Evolutionary conservation across 1,139 yeast species (phyloP).

Genomic region (Kurtzmaniella quercitrusa): DNA sequence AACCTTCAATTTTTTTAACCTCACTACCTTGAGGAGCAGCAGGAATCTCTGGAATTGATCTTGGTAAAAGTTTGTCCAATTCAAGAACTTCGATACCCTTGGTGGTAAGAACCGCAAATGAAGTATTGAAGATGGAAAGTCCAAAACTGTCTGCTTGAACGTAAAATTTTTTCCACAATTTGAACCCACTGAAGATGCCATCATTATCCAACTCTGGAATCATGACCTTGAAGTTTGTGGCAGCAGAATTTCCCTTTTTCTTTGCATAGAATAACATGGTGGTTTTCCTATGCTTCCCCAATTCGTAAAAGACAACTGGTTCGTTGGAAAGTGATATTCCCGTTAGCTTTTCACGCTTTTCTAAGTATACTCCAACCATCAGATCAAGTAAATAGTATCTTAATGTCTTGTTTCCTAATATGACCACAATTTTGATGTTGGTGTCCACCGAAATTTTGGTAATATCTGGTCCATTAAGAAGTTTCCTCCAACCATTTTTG

Average conservation of each 20-base stretch:
- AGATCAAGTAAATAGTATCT: conserved; percentile 56
- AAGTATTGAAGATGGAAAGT: conserved; percentile 53
- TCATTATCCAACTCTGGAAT: conserved; percentile 48
- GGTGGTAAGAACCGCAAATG: conserved; percentile 63
- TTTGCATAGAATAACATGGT: conserved; percentile 53
- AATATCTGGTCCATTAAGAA: conserved; percentile 51
- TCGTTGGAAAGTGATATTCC: conserved; percentile 36
- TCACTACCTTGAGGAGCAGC: conserved; percentile 13
- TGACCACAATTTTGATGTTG: conserved; percentile 52
- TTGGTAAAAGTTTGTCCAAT: conserved; percentile 53
- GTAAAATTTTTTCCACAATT: conserved; percentile 44
- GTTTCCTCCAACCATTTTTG: conserved; percentile 55
- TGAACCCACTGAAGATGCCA: conserved; percentile 48
- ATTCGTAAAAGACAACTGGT: conserved; percentile 46
- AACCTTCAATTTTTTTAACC: conserved; percentile 27
- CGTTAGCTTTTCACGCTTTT: conserved; percentile 24
- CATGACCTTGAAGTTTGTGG: conserved; percentile 49
- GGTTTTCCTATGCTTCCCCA: conserved; percentile 60
- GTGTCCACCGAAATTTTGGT: conserved; percentile 61
- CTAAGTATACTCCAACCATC: conserved; percentile 36
- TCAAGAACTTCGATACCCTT: conserved; percentile 69
- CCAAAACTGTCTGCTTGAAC: conserved; percentile 53
- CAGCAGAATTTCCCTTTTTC: conserved; percentile 42
- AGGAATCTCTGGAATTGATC: conserved; percentile 51
- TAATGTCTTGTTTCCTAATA: conserved; percentile 57